These are phyloP conservation scores for Tuber melanosporum DNA, from an alignment of 495 filamentous ascomycete species.

Conservation along the genomic window DNA sequence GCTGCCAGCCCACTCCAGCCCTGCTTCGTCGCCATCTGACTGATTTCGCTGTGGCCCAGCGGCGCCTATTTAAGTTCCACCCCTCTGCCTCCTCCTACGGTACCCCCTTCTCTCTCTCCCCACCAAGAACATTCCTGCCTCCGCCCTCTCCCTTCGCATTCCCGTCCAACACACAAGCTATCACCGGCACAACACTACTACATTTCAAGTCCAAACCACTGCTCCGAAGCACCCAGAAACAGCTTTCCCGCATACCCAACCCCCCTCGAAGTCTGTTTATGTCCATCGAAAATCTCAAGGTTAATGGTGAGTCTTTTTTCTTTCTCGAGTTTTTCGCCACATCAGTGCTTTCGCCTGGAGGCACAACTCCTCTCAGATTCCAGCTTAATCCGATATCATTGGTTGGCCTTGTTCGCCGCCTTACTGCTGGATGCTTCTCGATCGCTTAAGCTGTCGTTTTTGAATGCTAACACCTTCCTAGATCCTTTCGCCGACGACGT, in stretches of 20 bases:
- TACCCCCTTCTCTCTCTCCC: conserved; percentile 26
- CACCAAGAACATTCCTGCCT: conserved; percentile 27
- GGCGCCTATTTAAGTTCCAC: conserved; percentile 34
- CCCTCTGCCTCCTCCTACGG: conserved; percentile 21
- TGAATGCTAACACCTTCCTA: conserved; percentile 44
- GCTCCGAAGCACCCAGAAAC: conserved; percentile 20
- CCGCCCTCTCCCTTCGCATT: conserved; percentile 11
- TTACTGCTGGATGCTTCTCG: background rate
- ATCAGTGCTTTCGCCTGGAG: conserved; percentile 20
- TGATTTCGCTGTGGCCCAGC: background rate
- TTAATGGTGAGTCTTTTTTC: conserved; percentile 71
- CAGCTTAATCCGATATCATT: background rate
- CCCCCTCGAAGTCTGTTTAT: conserved; percentile 61
- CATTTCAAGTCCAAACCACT: background rate
- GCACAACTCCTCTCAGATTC: background rate
- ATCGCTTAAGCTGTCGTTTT: conserved; percentile 8
- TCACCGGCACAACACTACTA: conserved; percentile 7
- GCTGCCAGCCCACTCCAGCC: background rate
- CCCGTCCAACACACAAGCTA: conserved; percentile 7
- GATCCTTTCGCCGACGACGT: conserved; percentile 99
- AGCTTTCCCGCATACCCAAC: conserved; percentile 31
- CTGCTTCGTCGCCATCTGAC: background rate
- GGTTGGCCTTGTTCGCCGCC: background rate
- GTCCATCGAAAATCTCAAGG: conserved; percentile 99
- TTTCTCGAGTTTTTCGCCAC: conserved; percentile 14